These are phyloP conservation scores for Fusarium vanettenii DNA, from an alignment of 2,329 filamentous ascomycete genomes.

Conservation along the genomic window DNA sequence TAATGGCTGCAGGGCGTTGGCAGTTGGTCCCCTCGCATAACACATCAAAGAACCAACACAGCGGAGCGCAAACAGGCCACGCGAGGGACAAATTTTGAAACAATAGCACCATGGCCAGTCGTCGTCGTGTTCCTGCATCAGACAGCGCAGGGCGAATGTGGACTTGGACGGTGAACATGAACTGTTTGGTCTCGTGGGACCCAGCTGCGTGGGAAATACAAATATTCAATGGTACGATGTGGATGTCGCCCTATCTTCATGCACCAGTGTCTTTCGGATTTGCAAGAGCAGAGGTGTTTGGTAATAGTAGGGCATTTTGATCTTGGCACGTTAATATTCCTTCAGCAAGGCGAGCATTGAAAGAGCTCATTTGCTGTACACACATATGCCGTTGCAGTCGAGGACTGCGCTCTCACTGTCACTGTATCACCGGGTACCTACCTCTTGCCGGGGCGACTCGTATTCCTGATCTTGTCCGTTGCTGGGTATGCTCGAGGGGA, in stretches of 20 bases:
- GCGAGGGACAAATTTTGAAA: not conserved
- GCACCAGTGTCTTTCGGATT: constrained; percentile 59
- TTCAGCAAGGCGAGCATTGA: constrained; percentile 67
- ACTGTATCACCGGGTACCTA: constrained; percentile 20
- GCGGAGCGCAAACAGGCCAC: not conserved
- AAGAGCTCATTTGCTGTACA: constrained; percentile 68
- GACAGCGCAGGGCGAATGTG: not conserved
- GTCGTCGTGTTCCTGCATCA: not conserved
- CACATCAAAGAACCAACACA: not conserved
- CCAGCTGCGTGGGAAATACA: not conserved
- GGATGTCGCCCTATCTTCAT: constrained; percentile 64
- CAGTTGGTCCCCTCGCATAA: not conserved
- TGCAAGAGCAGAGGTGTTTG: constrained; percentile 63
- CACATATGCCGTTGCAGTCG: constrained; percentile 62
- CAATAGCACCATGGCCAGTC: not conserved
- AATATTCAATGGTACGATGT: not conserved
- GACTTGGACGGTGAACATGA: not conserved
- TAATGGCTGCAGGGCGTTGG: not conserved
- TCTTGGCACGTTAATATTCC: constrained; percentile 69
- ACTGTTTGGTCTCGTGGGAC: not conserved
- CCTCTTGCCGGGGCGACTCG: constrained; percentile 18
- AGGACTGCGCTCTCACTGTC: constrained; percentile 31
- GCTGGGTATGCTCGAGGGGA: not conserved
- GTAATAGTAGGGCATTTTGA: constrained; percentile 64
- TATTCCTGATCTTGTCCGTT: constrained; percentile 27